Percentiles rank a stretch among this genome's conserved stretches.
Evolutionary conservation across 345 rosid genomes (phyloP).

Genomic region (Gossypium ekmanianum): DNA sequence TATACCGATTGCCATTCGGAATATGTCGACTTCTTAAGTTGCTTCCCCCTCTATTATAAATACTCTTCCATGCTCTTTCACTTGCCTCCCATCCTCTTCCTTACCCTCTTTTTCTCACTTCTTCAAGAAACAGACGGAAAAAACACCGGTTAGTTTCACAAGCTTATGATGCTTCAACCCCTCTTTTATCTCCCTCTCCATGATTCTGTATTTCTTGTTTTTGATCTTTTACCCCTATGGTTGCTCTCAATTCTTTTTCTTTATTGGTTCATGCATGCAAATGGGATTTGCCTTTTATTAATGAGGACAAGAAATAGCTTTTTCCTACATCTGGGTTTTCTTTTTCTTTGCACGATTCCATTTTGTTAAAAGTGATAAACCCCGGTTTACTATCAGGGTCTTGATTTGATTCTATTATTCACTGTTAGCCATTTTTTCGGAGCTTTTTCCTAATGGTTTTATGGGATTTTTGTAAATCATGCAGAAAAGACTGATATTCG

Average conservation of each 20-base stretch:
- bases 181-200: neutral
- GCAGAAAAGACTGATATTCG: neutral
- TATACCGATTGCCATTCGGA: no score
- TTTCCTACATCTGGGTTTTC: neutral
- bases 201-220: neutral
- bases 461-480: neutral
- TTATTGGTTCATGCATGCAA: neutral
- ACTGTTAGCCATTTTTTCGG: neutral
- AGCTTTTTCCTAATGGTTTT: neutral
- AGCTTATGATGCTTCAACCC: neutral
- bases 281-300: neutral
- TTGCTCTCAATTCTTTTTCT: neutral
- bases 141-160: neutral
- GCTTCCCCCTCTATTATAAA: neutral
- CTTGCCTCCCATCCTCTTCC: neutral
- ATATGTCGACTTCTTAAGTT: no score
- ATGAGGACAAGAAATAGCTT: slow-evolving; percentile 2
- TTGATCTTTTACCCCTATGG: neutral
- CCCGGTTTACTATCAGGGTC: neutral
- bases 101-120: neutral
- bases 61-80: neutral
- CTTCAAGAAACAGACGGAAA: neutral
- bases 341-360: neutral
- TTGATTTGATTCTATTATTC: neutral
- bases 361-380: neutral